Evolutionary conservation across 108 stramenopile genomes (phyloP), one percentile per base, ranked within the genome.

Genomic region (Cyclotella atomus): DNA sequence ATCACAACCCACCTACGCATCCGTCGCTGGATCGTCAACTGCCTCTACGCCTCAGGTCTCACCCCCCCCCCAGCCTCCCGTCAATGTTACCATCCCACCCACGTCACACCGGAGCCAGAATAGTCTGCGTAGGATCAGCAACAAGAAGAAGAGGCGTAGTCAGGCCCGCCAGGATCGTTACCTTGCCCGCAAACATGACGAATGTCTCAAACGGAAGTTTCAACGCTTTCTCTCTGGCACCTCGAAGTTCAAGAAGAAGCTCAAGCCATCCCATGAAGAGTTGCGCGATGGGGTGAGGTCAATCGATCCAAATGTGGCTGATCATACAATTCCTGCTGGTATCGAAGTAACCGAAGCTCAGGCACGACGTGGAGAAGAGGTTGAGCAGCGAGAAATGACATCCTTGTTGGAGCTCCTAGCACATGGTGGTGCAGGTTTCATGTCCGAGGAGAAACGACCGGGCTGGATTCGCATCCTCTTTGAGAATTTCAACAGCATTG

Each of bases 401-500:
- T 56, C 55, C 7, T 7, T 29, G 25, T 15, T 56, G 55, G 55
- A 56, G 55, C 29, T 56, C 25, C 55, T 56, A 2, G 25, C 21
- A 29, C 12, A 56, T 24, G 55, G 55, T 29, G 55, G 55, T 9
- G 55, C 4, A 6, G 55, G 55, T 9, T 56, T 29, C 16, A 5
- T 56, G 25, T 2, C 3, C 6, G 5, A 56, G 16, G 29, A 9
- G 25, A 56, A 56, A 28, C 28, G 28, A 6, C 9, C 25, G 6
- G 27, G 55, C 4, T 56, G 55, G 55, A 27, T 56, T 28, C 55
- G 25, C 6, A 56, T 56, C 21, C 5, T 56, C 6, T 56, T 56
- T 56, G 55, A 56, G 55, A 56, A 56, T 27, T 56, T 27, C 8
- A 56, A 27, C 16, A 28, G 25, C 25, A 29, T 56, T 29, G 55